Base-by-base conservation (phyloP, 306 rosid species). In the Sesbania bispinosa region DNA sequence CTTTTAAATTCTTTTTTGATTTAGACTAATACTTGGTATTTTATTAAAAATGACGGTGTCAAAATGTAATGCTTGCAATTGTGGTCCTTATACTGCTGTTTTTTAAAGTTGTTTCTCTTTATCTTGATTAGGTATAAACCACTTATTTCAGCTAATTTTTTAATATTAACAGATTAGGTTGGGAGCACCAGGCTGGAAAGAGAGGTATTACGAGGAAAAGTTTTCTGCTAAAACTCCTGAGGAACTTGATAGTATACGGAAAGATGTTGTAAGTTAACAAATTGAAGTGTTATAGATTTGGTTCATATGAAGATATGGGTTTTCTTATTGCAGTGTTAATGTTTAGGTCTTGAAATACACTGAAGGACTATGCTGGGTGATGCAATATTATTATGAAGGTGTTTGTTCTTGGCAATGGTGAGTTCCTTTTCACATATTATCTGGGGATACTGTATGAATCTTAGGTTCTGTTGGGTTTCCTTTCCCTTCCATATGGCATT, bases 381-480 rank as follows among this genome's bases (percentile, higher is more conserved):
- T 95, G 99, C 96, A 82, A 80, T 95, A 95, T 79, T 95, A 95
- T 75, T 92, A 92, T 19, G 99, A 91, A 88, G 99, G 99, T 23
- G 99, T 95, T 77, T 89, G 97, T 81, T 91, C 99, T 46, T 95
- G 99, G 99, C 86, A 89, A 61, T 95, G 99, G 99, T 95, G 69
- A 78, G 96, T 76, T 71, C 67, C 47, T 65, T 70, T 16, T 75
- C 55, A 4, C 16, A 50, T 39, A 42, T 62, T 45, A 42, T 36
- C 16, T 54, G 23, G 11, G 32, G n/a, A 23, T 21, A 43, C 10
- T 50, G 35, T 63, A 29, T 65, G 36, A 63, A 20, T 61, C 47
- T 35, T 13, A 39, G 48, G 35, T 74, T 57, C 29, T 60, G 38
- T 39, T 64, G 65, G 48, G 55, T 52, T 65, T 69, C 51, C 33